phyloP scores from a whole-genome alignment of 371 early-diverging fungal species.

The Mucor saturninus region DNA sequence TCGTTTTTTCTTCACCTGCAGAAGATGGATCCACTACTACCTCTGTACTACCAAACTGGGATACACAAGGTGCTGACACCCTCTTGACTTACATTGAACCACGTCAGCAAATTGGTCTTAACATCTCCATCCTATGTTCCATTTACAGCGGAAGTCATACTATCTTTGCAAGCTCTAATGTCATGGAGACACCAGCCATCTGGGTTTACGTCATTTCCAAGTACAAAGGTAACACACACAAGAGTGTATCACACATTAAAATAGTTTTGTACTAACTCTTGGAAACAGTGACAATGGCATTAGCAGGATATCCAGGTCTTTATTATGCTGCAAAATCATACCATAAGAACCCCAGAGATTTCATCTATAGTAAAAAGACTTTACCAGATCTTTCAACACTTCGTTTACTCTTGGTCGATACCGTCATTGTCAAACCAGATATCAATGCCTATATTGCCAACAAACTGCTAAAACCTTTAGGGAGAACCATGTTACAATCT shows the following conservation, averaged over 20 bases:
- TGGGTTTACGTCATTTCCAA: slow-evolving; percentile 71
- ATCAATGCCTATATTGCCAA: slow-evolving; percentile 67
- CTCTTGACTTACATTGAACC: slow-evolving; percentile 75
- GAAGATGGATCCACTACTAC: slow-evolving; percentile 16
- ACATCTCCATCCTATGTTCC: slow-evolving; percentile 64
- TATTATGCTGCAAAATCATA: slow-evolving; percentile 59
- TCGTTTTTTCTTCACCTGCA: slow-evolving; percentile 1
- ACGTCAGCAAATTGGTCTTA: slow-evolving; percentile 78
- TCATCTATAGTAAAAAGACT: slow-evolving; percentile 63
- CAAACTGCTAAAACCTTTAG: slow-evolving; percentile 65
- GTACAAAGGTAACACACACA: slow-evolving; percentile 41
- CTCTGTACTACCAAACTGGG: slow-evolving; percentile 24
- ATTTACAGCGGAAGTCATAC: slow-evolving; percentile 74
- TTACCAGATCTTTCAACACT: slow-evolving; percentile 65
- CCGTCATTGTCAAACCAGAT: slow-evolving; percentile 63
- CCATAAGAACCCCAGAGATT: slow-evolving; percentile 55
- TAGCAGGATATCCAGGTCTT: slow-evolving; percentile 74
- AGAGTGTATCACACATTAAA: background rate
- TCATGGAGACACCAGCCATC: slow-evolving; percentile 65
- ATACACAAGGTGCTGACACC: slow-evolving; percentile 43
- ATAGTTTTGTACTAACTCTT: background rate
- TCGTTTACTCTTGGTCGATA: slow-evolving; percentile 74
- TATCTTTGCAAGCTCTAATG: slow-evolving; percentile 61
- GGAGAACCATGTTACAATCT: slow-evolving; percentile 31
- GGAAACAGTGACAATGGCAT: slow-evolving; percentile 64